Conservation (phyloP, 2,329 filamentous ascomycete species). For the Verruconis gallopava region DNA sequence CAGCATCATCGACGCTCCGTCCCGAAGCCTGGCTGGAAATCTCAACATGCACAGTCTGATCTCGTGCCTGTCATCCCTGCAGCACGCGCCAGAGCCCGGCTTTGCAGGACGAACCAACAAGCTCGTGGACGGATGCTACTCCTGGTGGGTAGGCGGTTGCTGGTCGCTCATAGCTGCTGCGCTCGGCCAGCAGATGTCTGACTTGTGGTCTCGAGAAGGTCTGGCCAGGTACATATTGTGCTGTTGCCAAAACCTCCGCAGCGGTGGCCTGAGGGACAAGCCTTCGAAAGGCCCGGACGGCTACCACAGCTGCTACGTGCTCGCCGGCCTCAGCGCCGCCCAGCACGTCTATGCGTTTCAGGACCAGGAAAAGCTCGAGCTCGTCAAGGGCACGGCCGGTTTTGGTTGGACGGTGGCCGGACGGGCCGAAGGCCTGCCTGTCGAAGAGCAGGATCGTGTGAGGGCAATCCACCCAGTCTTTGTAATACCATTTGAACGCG, state of each 20-base stretch:
- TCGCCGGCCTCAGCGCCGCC: constrained; percentile 71
- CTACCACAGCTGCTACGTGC: constrained; percentile 87
- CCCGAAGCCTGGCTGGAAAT: constrained; percentile 50
- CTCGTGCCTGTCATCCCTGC: constrained; percentile 78
- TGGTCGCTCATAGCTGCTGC: constrained; percentile 84
- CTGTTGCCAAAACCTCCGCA: constrained; percentile 65
- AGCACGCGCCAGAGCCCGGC: constrained; percentile 83
- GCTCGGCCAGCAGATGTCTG: constrained; percentile 17
- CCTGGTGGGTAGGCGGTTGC: constrained; percentile 92
- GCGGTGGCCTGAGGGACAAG: constrained; percentile 84
- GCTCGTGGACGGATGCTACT: constrained; percentile 95
- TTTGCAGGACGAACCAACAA: constrained; percentile 95
- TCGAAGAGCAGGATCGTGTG: constrained; percentile 59
- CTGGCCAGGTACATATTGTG: constrained; percentile 79
- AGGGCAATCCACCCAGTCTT: constrained; percentile 69
- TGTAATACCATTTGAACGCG: constrained; percentile 61
- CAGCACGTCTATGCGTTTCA: constrained; percentile 50
- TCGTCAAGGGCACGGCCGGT: constrained; percentile 3
- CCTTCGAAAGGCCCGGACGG: constrained; percentile 80
- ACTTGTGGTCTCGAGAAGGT: constrained; percentile 69
- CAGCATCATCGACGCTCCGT: constrained; percentile 69
- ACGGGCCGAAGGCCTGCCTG: constrained; percentile 43
- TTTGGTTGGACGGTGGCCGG: constrained; percentile 11
- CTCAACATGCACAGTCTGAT: constrained; percentile 66
- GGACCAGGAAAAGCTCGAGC: constrained; percentile 12